Conservation (phyloP, 192 early-diverging fungal species). For the Fimicolochytrium jonesii region DNA sequence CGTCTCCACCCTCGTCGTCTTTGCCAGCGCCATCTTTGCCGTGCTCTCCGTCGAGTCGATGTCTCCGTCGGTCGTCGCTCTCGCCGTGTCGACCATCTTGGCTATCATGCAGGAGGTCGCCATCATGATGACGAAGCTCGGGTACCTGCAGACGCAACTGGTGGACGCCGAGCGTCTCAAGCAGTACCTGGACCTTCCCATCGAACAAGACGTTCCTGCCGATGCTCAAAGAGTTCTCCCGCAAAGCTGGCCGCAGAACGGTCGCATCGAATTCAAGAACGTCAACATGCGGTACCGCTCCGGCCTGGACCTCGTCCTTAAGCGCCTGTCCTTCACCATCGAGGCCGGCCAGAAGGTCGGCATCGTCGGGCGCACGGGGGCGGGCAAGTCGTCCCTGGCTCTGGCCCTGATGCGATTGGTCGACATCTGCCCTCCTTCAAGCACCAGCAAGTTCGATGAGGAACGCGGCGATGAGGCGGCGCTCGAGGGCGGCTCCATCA, state of each 20-base stretch:
- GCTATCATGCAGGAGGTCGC: constrained; percentile 22
- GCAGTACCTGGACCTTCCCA: constrained; percentile 61
- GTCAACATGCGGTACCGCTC: constrained; percentile 40
- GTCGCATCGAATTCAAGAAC: constrained; percentile 35
- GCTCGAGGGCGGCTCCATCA: constrained; percentile 28
- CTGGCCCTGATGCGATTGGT: constrained; percentile 63
- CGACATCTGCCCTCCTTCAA: constrained; percentile 25
- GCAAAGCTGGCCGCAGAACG: constrained; percentile 41
- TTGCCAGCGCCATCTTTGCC: constrained; percentile 57
- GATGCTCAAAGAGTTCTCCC: constrained; percentile 40
- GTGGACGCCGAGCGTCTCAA: constrained; percentile 60
- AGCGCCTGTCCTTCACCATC: constrained; percentile 33
- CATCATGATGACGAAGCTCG: constrained; percentile 51
- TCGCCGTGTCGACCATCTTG: constrained; percentile 6
- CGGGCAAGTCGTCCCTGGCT: constrained; percentile 59
- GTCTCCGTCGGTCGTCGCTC: constrained; percentile 3
- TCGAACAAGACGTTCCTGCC: constrained; percentile 49
- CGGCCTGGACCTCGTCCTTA: constrained; percentile 40
- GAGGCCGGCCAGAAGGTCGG: constrained; percentile 29
- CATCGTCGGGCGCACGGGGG: constrained; percentile 47
- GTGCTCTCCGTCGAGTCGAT: constrained; percentile 42
- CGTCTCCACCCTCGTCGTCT: constrained; percentile 43
- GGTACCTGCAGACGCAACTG: constrained; percentile 53
- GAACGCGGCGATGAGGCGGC: neutral
- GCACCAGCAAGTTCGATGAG: neutral